Conservation (phyloP, 1,284 basidiomycete genomes). For the Hemileia vastatrix region DNA sequence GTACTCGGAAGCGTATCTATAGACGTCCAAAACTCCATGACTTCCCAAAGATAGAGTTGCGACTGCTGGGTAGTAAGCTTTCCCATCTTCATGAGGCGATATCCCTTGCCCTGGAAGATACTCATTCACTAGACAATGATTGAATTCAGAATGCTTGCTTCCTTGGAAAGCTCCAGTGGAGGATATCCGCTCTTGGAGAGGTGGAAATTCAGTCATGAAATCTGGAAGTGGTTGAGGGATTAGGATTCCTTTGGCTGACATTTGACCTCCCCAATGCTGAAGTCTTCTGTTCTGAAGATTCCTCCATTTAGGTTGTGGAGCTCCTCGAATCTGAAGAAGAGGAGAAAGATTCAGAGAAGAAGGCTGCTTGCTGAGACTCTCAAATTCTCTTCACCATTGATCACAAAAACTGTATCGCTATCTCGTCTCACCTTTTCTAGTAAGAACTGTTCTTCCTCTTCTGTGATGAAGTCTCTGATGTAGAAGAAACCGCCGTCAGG, state of each 20-base stretch:
- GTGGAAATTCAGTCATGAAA: constrained; percentile 56
- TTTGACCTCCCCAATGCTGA: constrained; percentile 55
- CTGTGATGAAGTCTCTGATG: constrained; percentile 68
- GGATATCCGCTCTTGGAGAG: constrained; percentile 59
- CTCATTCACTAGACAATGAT: constrained; percentile 79
- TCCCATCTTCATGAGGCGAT: constrained; percentile 59
- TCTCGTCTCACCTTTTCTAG: constrained; percentile 56
- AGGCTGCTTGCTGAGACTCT: too few relatives aligned
- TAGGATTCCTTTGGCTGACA: constrained; percentile 54
- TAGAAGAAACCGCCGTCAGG: too few relatives aligned
- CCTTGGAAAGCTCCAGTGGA: constrained; percentile 54
- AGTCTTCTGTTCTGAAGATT: constrained; percentile 67
- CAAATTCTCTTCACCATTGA: too few relatives aligned
- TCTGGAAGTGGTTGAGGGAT: constrained; percentile 57
- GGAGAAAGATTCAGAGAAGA: too few relatives aligned
- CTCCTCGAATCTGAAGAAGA: constrained; percentile 56
- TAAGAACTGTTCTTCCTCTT: constrained; percentile 67
- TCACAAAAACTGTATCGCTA: background rate
- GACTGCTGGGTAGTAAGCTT: constrained; percentile 74
- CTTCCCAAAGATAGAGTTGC: constrained; percentile 79
- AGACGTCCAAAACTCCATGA: constrained; percentile 74
- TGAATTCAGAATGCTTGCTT: constrained; percentile 60
- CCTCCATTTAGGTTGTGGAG: constrained; percentile 75
- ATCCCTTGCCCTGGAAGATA: constrained; percentile 86
- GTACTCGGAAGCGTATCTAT: constrained; percentile 53